A percentile compares a stretch with the other conserved stretches of the same genome.
phyloP scores from a whole-genome alignment of 495 filamentous ascomycete genomes.

The Annulohypoxylon bovei region DNA sequence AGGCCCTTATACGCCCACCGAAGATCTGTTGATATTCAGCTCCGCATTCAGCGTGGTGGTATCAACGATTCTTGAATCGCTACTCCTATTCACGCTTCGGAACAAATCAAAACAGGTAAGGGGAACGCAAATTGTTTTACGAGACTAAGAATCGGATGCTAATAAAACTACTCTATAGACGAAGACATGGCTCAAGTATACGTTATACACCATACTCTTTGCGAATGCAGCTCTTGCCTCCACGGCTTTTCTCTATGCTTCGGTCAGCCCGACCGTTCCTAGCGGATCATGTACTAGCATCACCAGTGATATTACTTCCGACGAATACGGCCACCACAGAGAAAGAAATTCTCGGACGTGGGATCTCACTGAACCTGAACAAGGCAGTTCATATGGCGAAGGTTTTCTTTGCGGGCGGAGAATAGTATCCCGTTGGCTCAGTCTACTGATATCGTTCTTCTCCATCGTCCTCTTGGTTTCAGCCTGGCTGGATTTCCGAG shows the following conservation, averaged over 20 bases:
- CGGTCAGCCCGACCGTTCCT: neutral
- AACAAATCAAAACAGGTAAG: constrained; percentile 22
- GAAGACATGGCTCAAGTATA: constrained; percentile 21
- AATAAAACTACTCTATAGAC: constrained; percentile 1
- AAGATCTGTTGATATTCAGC: constrained; percentile 24
- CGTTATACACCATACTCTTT: constrained; percentile 19
- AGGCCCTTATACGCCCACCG: constrained; percentile 7
- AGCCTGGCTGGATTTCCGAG: constrained; percentile 29
- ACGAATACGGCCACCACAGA: neutral
- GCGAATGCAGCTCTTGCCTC: constrained; percentile 21
- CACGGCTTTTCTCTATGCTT: constrained; percentile 15
- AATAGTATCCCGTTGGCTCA: constrained; percentile 18
- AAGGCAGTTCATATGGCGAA: neutral
- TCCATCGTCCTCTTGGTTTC: constrained; percentile 19
- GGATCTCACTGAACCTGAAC: neutral
- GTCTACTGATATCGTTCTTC: constrained; percentile 26
- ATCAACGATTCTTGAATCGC: constrained; percentile 18
- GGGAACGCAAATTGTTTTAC: neutral
- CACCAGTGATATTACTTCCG: too few species aligned
- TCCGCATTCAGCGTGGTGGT: constrained; percentile 26
- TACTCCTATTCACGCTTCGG: neutral
- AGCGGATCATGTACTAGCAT: neutral
- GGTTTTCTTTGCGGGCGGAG: neutral
- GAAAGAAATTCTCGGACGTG: neutral
- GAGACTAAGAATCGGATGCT: neutral